Evolutionary conservation across 1,139 yeast genomes (phyloP).

Genomic region (Yamadazyma sp.): DNA sequence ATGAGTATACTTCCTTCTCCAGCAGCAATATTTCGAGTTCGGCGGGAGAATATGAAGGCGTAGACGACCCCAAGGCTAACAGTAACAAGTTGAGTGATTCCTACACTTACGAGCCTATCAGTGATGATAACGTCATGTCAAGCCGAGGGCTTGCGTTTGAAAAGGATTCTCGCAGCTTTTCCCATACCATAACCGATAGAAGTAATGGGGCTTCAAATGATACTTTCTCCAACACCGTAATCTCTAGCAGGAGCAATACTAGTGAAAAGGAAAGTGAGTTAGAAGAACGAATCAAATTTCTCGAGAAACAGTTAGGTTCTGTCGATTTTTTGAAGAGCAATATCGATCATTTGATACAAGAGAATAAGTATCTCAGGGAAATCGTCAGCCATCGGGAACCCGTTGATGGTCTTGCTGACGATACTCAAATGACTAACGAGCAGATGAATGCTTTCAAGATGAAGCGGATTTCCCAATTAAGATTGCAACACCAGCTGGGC

Average conservation of each 20-base stretch:
- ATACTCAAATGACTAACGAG: conserved; percentile 17
- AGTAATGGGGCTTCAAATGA: background rate
- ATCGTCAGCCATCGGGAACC: background rate
- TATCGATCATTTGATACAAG: conserved; percentile 14
- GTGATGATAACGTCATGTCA: conserved; percentile 1
- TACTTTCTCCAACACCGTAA: conserved; percentile 3
- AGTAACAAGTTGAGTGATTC: conserved; percentile 10
- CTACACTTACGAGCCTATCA: conserved; percentile 27
- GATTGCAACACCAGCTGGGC: conserved; percentile 18
- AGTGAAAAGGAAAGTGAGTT: conserved; percentile 1
- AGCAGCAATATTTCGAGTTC: conserved; percentile 3
- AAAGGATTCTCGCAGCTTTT: background rate
- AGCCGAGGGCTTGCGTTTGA: background rate
- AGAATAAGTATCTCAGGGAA: conserved; percentile 13
- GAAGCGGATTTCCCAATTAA: conserved; percentile 42
- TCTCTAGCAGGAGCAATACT: background rate
- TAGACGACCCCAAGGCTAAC: background rate
- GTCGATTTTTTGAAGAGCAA: conserved; percentile 11
- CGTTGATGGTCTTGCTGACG: background rate
- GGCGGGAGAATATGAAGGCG: background rate
- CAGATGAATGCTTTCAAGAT: conserved; percentile 28
- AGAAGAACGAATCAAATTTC: conserved; percentile 11
- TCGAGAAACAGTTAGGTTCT: conserved; percentile 13
- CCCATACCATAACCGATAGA: background rate
- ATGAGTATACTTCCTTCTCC: conserved; percentile 29